Evolutionary conservation across 495 filamentous ascomycete genomes (phyloP).

Genomic region (Xylaria palmicola): DNA sequence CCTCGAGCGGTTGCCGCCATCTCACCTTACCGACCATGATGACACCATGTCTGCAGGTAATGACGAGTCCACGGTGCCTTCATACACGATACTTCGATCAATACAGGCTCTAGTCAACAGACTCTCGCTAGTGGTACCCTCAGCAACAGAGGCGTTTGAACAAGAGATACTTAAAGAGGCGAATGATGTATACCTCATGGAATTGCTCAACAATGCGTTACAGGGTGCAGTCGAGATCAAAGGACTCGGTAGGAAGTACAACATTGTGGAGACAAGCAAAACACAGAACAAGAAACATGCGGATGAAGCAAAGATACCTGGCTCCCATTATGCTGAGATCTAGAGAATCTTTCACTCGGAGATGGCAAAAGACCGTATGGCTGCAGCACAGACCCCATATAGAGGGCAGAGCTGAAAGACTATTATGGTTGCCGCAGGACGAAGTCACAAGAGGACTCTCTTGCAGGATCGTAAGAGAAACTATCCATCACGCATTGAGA

Average conservation of each 20-base stretch:
- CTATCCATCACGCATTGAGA: no score
- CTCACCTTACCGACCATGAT: constrained; percentile 49
- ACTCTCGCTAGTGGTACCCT: constrained; percentile 58
- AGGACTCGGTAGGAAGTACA: constrained; percentile 71
- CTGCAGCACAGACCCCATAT: no score
- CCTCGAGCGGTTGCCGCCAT: constrained; percentile 68
- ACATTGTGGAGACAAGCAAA: constrained; percentile 56
- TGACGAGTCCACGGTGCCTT: constrained; percentile 51
- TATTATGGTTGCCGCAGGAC: neutral
- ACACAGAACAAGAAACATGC: constrained; percentile 17
- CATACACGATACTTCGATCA: constrained; percentile 61
- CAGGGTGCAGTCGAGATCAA: constrained; percentile 64
- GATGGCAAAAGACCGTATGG: no score
- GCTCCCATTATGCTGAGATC: constrained; percentile 19
- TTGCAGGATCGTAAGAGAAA: no score
- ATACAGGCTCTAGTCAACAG: constrained; percentile 64
- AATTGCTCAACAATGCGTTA: constrained; percentile 67
- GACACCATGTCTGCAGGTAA: constrained; percentile 34
- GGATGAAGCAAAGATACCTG: constrained; percentile 6
- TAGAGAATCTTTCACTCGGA: neutral
- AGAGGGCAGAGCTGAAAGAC: no score
- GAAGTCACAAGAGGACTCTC: no score
- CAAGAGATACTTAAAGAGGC: constrained; percentile 63
- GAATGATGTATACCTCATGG: constrained; percentile 75
- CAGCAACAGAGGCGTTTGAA: constrained; percentile 52